phyloP scores from a whole-genome alignment of 78 protist species.

The Dictyostelium intermedium region DNA sequence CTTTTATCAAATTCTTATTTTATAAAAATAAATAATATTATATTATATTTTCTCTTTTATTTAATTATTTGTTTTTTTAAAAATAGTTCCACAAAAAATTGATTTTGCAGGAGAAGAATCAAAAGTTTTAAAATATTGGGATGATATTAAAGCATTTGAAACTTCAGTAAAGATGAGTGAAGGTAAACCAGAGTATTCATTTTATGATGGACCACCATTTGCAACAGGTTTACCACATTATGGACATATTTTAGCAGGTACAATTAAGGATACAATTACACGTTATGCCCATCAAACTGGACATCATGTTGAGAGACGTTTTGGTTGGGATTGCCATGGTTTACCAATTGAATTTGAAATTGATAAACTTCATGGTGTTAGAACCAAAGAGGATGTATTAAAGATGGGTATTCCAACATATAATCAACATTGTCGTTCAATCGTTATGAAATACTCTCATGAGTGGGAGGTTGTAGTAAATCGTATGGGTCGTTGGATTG shows the following conservation, averaged over 20 bases:
- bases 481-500: conserved; percentile 99
- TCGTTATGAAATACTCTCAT: conserved; percentile 95
- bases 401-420: conserved; percentile 96
- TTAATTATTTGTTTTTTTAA: neutral
- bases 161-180: conserved; percentile 89
- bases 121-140: conserved; percentile 91
- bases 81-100: conserved; percentile 84
- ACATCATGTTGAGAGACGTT: conserved; percentile 96
- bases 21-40: no score
- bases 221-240: conserved; percentile 99
- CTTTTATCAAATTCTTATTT: no score
- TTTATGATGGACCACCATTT: conserved; percentile 99
- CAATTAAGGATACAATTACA: conserved; percentile 98
- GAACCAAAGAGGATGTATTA: conserved; percentile 92
- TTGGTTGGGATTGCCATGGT: conserved; percentile 99
- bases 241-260: conserved; percentile 99
- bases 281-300: conserved; percentile 98
- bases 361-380: conserved; percentile 95
- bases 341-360: conserved; percentile 99
- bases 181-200: conserved; percentile 88
- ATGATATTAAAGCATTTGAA: conserved; percentile 93
- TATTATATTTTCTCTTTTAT: no score
- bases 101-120: conserved; percentile 91
- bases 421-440: conserved; percentile 96
- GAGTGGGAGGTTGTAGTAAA: conserved; percentile 96